Conservation (phyloP, 2,329 filamentous ascomycete species). For the Curvularia hawaiiensis region DNA sequence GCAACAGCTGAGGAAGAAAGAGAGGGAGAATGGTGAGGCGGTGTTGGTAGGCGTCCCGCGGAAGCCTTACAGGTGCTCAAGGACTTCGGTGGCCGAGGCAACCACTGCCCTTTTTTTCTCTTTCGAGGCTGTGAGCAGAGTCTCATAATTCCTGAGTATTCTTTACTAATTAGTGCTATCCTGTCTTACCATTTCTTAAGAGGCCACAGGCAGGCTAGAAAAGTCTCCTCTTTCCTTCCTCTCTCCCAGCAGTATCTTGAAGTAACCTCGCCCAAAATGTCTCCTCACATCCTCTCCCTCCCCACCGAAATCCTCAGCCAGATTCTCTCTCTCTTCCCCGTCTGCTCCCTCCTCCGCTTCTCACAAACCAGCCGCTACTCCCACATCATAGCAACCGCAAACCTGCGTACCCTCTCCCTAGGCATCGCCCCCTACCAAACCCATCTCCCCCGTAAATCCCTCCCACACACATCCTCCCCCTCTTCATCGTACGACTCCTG, state of each 20-base stretch:
- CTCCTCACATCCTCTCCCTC: conserved; percentile 27
- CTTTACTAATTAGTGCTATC: not conserved
- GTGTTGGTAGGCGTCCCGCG: not conserved
- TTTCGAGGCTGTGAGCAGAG: not conserved
- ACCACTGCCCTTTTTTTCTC: not conserved
- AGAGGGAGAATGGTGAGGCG: not conserved
- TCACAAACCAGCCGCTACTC: conserved; percentile 37
- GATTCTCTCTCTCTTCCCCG: conserved; percentile 40
- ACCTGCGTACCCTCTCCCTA: conserved; percentile 71
- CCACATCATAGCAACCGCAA: conserved; percentile 37
- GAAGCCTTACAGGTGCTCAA: not conserved
- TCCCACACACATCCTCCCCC: not conserved
- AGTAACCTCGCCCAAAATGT: conserved; percentile 16
- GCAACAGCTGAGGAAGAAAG: not conserved
- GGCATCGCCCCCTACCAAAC: conserved; percentile 58
- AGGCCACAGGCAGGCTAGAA: not conserved
- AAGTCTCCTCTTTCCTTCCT: not conserved
- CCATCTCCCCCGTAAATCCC: conserved; percentile 51
- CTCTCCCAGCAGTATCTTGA: not conserved
- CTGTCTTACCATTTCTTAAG: not conserved
- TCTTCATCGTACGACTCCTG: conserved; percentile 1
- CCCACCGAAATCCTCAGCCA: conserved; percentile 43
- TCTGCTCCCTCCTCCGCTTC: conserved; percentile 42
- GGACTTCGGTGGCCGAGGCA: not conserved
- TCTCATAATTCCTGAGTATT: not conserved